Base-by-base conservation (phyloP, 2,329 filamentous ascomycete genomes). In the Aspergillus sp. region DNA sequence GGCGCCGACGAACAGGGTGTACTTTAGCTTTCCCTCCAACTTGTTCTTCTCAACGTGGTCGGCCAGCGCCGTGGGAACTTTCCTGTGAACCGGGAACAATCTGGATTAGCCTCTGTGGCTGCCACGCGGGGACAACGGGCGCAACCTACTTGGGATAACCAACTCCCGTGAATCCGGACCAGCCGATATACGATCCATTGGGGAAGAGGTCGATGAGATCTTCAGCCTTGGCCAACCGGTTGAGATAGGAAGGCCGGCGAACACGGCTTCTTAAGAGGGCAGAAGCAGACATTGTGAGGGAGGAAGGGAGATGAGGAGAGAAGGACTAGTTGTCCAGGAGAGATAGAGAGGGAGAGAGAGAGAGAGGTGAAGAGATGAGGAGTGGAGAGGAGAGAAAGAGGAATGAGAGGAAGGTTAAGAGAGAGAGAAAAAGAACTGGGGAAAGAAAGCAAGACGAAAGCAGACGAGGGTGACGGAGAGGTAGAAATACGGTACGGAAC, bases 121-220 rank as follows among this genome's bases (percentile, higher is more conserved):
- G 30, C 27, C 19, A 41, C 21, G 39, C 39, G 48, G n/a, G 10
- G 44, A 57, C 8, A 23, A 11, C 32, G n/a, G 25, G 36, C 38
- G 30, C n/a, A 32, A 80, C 86, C 70, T 80, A 90, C 89, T 95
- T 95, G 64, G 91, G 91, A 79, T 95, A 95, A 61, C 91, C 91
- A 57, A 96, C 91, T 69, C 91, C 92, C 11, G 92, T 96, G 78
- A 96, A 96, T 38, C 92, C 92, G 65, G 88, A 92, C 92, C 92
- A 96, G 71, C 92, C 92, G 70, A 96, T 86, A 77, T 95, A 95
- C n/a, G 90, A 79, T 72, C 88, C 88, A 81, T 95, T 86, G 65
- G 92, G 92, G 71, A 96, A 96, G 68, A 90, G 84, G 64, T 90
- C 83, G 62, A 96, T 83, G 65, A 96, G 78, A 74, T 96, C 91